Evolutionary conservation across 1,284 basidiomycete species (phyloP).

Genomic region (Trichosporon asahii): DNA sequence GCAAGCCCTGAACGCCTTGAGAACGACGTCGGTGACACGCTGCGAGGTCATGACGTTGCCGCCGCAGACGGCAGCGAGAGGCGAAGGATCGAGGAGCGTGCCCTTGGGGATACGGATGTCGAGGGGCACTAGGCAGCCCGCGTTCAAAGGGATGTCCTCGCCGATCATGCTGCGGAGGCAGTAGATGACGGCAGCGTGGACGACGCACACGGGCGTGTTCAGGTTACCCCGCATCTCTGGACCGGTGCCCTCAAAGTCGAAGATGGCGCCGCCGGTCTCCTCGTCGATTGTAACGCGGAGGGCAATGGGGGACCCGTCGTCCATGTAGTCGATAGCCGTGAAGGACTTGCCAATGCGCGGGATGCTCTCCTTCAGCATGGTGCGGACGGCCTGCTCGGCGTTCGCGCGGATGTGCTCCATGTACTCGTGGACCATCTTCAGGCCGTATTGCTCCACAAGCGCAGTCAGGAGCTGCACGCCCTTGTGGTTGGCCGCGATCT

Average conservation of each 20-base stretch:
- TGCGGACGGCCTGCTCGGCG: constrained; percentile 83
- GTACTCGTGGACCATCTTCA: constrained; percentile 84
- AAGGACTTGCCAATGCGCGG: constrained; percentile 56
- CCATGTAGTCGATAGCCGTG: constrained; percentile 49
- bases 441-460: constrained; percentile 82
- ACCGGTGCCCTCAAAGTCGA: constrained; percentile 86
- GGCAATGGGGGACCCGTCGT: constrained; percentile 83
- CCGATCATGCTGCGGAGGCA: constrained; percentile 49
- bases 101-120: constrained; percentile 76
- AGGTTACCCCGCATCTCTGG: constrained; percentile 85
- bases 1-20: constrained; percentile 86
- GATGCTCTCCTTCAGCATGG: constrained; percentile 64
- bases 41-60: constrained; percentile 72
- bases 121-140: constrained; percentile 67
- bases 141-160: constrained; percentile 85
- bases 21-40: constrained; percentile 88
- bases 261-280: constrained; percentile 70
- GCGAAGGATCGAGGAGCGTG: constrained; percentile 75
- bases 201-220: constrained; percentile 83
- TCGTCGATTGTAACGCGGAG: constrained; percentile 77
- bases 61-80: constrained; percentile 84
- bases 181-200: constrained; percentile 91
- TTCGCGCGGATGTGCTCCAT: constrained; percentile 81
- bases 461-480: constrained; percentile 69
- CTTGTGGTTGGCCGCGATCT: constrained; percentile 95